Percentiles rank a stretch among this genome's conserved stretches.
phyloP scores from a whole-genome alignment of 192 early-diverging fungal genomes.

The Coemansia sp. region DNA sequence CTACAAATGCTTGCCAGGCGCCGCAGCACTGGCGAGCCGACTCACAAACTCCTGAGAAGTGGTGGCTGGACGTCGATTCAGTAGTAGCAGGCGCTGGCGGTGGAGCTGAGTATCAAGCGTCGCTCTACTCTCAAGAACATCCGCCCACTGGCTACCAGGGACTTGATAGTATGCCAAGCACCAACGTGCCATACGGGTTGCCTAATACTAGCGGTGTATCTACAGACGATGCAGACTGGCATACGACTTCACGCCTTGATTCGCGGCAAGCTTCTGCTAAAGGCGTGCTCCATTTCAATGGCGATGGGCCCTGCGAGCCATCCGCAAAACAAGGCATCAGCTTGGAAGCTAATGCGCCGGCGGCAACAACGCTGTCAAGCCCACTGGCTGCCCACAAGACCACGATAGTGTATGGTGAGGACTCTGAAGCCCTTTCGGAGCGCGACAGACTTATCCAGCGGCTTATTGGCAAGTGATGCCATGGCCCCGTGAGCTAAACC shows the following conservation, averaged over 20 bases:
- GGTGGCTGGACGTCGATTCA: constrained; percentile 28
- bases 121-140: constrained; percentile 28
- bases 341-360: background rate
- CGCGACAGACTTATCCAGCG: constrained; percentile 31
- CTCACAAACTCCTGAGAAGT: constrained; percentile 8
- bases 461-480: constrained; percentile 9
- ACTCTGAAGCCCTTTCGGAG: constrained; percentile 31
- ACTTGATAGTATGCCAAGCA: constrained; percentile 32
- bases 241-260: background rate
- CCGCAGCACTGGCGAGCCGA: background rate
- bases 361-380: background rate
- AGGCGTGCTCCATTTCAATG: background rate
- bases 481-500: no score
- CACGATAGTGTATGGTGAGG: constrained; percentile 42
- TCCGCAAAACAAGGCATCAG: background rate
- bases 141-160: background rate
- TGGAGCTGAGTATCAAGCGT: constrained; percentile 5
- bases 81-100: background rate
- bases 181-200: background rate
- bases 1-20: background rate
- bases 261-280: no score
- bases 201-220: no score
- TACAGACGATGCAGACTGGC: background rate
- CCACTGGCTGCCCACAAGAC: constrained; percentile 13
- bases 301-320: no score